Conservation (phyloP, 2,329 filamentous ascomycete species). For the Orbilia javanica region DNA sequence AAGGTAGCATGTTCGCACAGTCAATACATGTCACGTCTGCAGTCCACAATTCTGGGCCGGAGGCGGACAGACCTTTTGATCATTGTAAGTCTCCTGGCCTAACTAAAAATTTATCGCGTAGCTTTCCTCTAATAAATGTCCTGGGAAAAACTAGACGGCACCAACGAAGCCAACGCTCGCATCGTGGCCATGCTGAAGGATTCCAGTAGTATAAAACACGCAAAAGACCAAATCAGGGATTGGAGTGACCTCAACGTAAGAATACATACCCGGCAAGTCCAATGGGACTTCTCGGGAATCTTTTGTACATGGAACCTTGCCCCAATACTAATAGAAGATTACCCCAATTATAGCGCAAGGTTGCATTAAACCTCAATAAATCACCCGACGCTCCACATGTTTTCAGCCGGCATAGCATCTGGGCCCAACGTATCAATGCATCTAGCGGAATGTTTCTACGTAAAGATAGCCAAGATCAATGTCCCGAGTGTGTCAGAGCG, state of each 20-base stretch:
- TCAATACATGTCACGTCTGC: not conserved
- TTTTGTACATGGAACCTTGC: too few species aligned
- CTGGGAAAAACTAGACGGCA: not conserved
- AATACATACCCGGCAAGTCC: too few species aligned
- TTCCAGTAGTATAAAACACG: not conserved
- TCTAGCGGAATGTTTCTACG: conserved; percentile 41
- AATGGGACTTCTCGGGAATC: too few species aligned
- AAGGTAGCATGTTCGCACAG: conserved; percentile 2
- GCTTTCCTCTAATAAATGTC: not conserved
- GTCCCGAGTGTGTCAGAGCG: conserved; percentile 10
- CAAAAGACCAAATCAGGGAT: not conserved
- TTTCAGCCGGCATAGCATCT: conserved; percentile 24
- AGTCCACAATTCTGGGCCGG: not conserved
- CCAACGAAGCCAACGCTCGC: not conserved
- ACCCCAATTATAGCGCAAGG: not conserved
- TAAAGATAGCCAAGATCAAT: not conserved
- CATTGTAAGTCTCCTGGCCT: conserved; percentile 16
- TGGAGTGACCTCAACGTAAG: not conserved
- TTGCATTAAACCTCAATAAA: not conserved
- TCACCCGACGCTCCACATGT: not conserved
- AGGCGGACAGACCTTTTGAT: not conserved
- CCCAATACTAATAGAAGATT: not conserved
- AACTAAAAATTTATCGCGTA: not conserved
- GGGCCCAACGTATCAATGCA: conserved; percentile 24
- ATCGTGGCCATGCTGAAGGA: not conserved